Percentiles rank a stretch among this genome's conserved stretches.
Evolutionary conservation across 1,284 basidiomycete species (phyloP).

Genomic region (Vanrija pseudolonga): DNA sequence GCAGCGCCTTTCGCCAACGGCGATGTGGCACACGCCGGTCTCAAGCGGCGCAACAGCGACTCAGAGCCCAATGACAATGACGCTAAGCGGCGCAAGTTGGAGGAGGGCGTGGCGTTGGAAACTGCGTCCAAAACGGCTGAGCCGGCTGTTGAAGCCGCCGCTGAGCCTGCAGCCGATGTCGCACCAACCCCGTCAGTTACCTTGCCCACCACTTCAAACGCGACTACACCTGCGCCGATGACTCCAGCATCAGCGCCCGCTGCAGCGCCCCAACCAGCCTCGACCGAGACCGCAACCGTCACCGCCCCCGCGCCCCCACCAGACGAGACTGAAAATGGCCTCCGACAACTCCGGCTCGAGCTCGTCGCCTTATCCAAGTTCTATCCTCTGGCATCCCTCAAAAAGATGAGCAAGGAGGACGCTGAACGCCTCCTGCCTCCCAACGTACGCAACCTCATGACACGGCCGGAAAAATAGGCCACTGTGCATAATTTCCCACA

Average conservation of each 20-base stretch:
- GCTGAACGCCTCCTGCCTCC: constrained; percentile 36
- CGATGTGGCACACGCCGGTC: neutral
- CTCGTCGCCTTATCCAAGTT: constrained; percentile 43
- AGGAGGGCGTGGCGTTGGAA: neutral
- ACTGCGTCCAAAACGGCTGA: neutral
- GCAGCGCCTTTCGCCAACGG: neutral
- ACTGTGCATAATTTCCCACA: no score
- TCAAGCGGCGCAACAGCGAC: neutral
- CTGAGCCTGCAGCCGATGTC: neutral
- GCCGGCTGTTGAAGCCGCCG: no score
- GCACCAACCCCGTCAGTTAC: neutral
- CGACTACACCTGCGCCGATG: neutral
- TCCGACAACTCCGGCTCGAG: constrained; percentile 38
- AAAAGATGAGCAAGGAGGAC: constrained; percentile 36
- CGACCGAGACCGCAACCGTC: neutral
- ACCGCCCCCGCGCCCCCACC: neutral
- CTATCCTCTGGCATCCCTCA: constrained; percentile 41
- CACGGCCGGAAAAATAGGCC: constrained; percentile 1
- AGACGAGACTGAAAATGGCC: constrained; percentile 10
- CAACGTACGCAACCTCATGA: constrained; percentile 40
- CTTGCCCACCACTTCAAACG: neutral
- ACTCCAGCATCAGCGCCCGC: constrained; percentile 1
- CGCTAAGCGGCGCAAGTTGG: neutral
- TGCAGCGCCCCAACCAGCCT: neutral
- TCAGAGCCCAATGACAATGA: neutral